Percentiles rank a stretch among this genome's conserved stretches.
Evolutionary conservation across 129 eudicot genomes (phyloP).

Genomic region (Lactuca sativa): DNA sequence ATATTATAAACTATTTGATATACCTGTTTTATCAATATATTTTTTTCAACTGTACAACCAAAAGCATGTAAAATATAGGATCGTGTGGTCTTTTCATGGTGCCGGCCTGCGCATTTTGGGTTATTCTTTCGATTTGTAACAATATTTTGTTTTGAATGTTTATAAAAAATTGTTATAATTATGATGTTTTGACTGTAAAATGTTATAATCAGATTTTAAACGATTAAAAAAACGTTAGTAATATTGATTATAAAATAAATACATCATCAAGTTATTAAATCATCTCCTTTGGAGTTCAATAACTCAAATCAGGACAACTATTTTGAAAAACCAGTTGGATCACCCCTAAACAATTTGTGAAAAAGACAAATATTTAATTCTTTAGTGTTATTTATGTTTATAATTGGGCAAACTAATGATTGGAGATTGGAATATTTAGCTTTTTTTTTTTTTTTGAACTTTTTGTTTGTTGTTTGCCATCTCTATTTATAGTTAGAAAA

Average conservation of each 20-base stretch:
- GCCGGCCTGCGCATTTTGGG: no score
- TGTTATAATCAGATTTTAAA: neutral
- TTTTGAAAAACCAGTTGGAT: neutral
- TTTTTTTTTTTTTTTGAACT: neutral
- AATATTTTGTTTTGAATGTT: neutral
- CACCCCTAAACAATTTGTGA: constrained; percentile 12
- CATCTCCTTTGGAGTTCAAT: neutral
- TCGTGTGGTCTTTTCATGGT: no score
- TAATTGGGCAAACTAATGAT: constrained; percentile 21
- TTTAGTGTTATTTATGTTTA: constrained; percentile 8
- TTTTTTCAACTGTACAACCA: no score
- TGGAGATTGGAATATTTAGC: neutral
- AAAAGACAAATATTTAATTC: constrained; percentile 19
- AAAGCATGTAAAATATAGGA: no score
- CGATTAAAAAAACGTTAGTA: neutral
- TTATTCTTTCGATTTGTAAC: no score
- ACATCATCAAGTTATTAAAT: neutral
- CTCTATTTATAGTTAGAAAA: neutral
- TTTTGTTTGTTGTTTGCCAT: constrained; percentile 22
- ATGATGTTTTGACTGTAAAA: neutral
- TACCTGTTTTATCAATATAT: no score
- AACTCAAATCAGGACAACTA: neutral
- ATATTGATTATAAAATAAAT: neutral
- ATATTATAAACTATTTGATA: no score
- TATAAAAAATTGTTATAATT: no score